A percentile compares a stretch with the other conserved stretches of the same genome.
phyloP scores from a whole-genome alignment of 2,329 filamentous ascomycete genomes.

The Alternaria atra region DNA sequence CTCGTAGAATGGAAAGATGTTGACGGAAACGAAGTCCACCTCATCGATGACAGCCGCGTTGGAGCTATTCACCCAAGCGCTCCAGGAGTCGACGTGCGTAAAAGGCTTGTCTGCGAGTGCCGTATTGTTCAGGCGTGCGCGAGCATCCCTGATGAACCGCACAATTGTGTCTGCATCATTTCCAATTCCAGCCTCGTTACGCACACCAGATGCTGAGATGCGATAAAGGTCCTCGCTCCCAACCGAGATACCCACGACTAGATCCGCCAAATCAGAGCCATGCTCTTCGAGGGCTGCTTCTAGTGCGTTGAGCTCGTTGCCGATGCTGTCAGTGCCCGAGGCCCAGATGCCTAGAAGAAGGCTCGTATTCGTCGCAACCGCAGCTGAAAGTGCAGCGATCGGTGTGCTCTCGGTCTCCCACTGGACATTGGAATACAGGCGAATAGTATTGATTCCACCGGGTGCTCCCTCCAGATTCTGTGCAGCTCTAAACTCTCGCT shows the following conservation, averaged over 20 bases:
- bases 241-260: slow-evolving; percentile 49
- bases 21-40: slow-evolving; percentile 50
- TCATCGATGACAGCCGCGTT: slow-evolving; percentile 48
- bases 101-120: slow-evolving; percentile 61
- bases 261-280: slow-evolving; percentile 61
- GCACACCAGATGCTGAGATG: slow-evolving; percentile 70
- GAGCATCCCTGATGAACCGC: slow-evolving; percentile 61
- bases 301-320: slow-evolving; percentile 47
- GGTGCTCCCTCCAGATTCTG: slow-evolving; percentile 69
- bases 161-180: slow-evolving; percentile 68
- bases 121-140: slow-evolving; percentile 67
- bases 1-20: slow-evolving; percentile 51
- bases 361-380: slow-evolving; percentile 46
- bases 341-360: slow-evolving; percentile 52
- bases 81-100: slow-evolving; percentile 52
- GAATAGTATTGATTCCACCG: slow-evolving; percentile 71
- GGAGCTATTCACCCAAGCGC: slow-evolving; percentile 44
- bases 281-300: slow-evolving; percentile 42
- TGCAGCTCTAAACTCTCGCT: slow-evolving; percentile 72
- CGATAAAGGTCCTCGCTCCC: slow-evolving; percentile 69
- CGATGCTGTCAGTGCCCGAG: slow-evolving; percentile 64
- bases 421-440: slow-evolving; percentile 78
- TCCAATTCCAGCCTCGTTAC: slow-evolving; percentile 69
- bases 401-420: slow-evolving; percentile 68
- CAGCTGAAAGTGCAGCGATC: slow-evolving; percentile 60